These are phyloP conservation scores for Populus alba DNA, from an alignment of 345 rosid genomes.

Conservation along the genomic window DNA sequence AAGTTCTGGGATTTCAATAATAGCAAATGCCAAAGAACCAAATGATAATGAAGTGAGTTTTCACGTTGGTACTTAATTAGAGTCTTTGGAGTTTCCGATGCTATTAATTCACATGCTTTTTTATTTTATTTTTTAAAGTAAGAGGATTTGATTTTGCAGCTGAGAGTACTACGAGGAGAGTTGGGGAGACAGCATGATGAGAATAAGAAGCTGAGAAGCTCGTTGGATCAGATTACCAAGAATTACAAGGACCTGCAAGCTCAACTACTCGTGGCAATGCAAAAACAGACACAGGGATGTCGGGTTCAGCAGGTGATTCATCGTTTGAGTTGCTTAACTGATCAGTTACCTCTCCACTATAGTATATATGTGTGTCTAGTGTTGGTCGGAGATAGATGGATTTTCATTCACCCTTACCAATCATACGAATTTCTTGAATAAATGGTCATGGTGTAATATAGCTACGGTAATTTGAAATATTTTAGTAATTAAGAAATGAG, in stretches of 20 bases:
- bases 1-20: conserved; percentile 37
- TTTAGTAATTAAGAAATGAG: conserved; percentile 14
- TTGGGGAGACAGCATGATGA: conserved; percentile 60
- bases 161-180: conserved; percentile 44
- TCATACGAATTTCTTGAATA: neutral
- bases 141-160: conserved; percentile 25
- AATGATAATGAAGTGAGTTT: conserved; percentile 45
- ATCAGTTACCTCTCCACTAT: neutral
- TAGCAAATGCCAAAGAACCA: conserved; percentile 31
- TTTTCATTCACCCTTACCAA: neutral
- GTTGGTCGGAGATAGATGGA: neutral
- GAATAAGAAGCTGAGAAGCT: conserved; percentile 56
- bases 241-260: conserved; percentile 58
- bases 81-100: neutral
- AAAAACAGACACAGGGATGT: conserved; percentile 43
- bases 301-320: conserved; percentile 39
- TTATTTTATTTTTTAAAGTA: neutral
- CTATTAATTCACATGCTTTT: neutral
- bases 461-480: neutral
- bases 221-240: conserved; percentile 59
- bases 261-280: conserved; percentile 57
- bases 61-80: neutral
- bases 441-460: neutral
- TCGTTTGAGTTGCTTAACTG: neutral
- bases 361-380: neutral